Conservation (phyloP, 495 filamentous ascomycete species). For the Polyplosphaeria fusca region DNA sequence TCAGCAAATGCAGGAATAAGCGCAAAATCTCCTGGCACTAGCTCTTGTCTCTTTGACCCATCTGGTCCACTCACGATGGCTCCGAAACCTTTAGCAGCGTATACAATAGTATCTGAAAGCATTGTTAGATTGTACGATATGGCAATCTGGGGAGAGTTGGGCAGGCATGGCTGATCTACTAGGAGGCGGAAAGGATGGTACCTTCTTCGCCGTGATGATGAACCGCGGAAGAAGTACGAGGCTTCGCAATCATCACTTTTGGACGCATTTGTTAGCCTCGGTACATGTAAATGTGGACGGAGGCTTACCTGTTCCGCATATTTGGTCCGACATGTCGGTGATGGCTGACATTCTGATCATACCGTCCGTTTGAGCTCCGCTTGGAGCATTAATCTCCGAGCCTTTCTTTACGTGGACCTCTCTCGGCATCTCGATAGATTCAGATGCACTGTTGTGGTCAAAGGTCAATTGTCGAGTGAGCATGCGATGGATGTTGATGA, state of each 20-base stretch:
- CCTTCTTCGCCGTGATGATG: slow-evolving; percentile 54
- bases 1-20: slow-evolving; percentile 62
- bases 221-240: slow-evolving; percentile 50
- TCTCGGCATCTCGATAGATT: slow-evolving; percentile 19
- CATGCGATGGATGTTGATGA: background rate
- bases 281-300: background rate
- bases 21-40: slow-evolving; percentile 61
- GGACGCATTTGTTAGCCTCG: slow-evolving; percentile 30
- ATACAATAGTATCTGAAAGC: slow-evolving; percentile 51
- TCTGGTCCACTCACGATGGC: slow-evolving; percentile 49
- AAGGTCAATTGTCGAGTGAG: background rate
- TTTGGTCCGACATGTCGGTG: slow-evolving; percentile 54
- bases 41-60: slow-evolving; percentile 48
- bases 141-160: too few relatives aligned
- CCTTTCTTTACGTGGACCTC: slow-evolving; percentile 36
- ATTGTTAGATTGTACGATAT: background rate
- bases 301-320: slow-evolving; percentile 45
- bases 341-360: slow-evolving; percentile 58
- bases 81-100: slow-evolving; percentile 49
- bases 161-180: too few relatives aligned
- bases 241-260: slow-evolving; percentile 54
- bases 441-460: too few relatives aligned
- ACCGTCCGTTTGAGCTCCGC: slow-evolving; percentile 48
- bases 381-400: slow-evolving; percentile 33
- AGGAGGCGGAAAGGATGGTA: too few relatives aligned